These are phyloP conservation scores for Artomyces pyxidatus DNA, from an alignment of 768 basidiomycete genomes.

Conservation along the genomic window DNA sequence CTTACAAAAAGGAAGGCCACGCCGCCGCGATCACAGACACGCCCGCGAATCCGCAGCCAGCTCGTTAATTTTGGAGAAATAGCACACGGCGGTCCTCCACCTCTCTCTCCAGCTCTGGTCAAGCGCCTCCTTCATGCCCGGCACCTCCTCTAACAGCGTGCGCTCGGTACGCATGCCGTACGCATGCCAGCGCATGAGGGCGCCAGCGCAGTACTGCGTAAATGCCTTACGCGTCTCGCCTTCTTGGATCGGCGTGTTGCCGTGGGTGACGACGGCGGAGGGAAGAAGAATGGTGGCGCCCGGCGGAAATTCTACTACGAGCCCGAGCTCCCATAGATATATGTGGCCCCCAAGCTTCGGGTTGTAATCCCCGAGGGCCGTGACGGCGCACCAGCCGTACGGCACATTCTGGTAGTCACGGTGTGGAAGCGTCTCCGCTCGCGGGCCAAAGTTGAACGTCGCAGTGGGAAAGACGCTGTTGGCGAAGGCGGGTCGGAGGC, in stretches of 20 bases:
- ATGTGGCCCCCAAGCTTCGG: conserved; percentile 12
- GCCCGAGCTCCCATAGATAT: conserved; percentile 10
- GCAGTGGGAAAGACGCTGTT: conserved; percentile 11
- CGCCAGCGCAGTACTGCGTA: conserved; percentile 4
- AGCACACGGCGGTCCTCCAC: no score
- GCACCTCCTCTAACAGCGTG: not conserved
- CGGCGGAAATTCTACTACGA: conserved; percentile 15
- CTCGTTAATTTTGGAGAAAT: no score
- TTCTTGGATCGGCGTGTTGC: conserved; percentile 10
- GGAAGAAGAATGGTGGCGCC: conserved; percentile 14
- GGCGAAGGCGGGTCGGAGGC: conserved; percentile 7
- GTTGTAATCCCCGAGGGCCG: conserved; percentile 10
- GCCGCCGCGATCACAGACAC: no score
- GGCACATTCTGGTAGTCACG: conserved; percentile 6
- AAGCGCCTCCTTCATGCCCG: no score
- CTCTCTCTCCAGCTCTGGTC: no score
- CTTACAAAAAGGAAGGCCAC: no score
- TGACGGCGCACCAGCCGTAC: conserved; percentile 11
- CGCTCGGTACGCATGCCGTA: conserved; percentile 1
- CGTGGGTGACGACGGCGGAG: conserved; percentile 12
- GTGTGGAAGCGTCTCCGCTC: conserved; percentile 2
- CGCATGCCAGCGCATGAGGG: not conserved
- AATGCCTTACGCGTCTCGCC: conserved; percentile 1
- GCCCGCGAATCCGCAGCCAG: no score
- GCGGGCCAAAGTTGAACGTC: conserved; percentile 14